Conservation (phyloP, 768 basidiomycete species). For the Neoboletus subvelutipes region DNA sequence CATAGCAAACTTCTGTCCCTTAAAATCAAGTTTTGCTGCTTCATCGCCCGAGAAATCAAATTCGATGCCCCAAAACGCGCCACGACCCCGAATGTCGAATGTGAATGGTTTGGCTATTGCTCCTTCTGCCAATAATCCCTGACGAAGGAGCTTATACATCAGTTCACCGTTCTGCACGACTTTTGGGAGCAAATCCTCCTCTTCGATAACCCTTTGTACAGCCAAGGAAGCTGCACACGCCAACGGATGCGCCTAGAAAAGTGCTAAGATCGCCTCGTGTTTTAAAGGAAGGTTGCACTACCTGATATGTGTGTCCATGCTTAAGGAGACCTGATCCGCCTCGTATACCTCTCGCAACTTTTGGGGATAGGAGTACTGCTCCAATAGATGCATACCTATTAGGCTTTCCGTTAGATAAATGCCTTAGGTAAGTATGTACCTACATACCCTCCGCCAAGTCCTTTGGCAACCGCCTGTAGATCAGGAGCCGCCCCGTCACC, state of each 20-base stretch:
- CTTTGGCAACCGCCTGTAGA: conserved; percentile 87
- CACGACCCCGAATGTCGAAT: conserved; percentile 82
- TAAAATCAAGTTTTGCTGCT: conserved; percentile 47
- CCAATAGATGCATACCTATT: conserved; percentile 77
- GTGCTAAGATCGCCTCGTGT: conserved; percentile 1
- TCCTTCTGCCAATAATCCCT: conserved; percentile 54
- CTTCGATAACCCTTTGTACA: conserved; percentile 69
- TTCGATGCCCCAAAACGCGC: conserved; percentile 82
- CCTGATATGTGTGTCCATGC: conserved; percentile 87
- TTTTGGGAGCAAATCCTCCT: conserved; percentile 70
- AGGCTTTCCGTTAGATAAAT: conserved; percentile 6
- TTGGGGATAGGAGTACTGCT: conserved; percentile 73
- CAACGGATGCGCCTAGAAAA: conserved; percentile 62
- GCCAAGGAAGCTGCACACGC: conserved; percentile 79
- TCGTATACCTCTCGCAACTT: conserved; percentile 67
- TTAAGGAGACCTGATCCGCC: conserved; percentile 72
- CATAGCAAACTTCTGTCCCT: conserved; percentile 59
- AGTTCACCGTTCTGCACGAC: conserved; percentile 59
- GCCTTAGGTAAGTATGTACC: background rate
- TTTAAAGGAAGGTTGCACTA: conserved; percentile 16
- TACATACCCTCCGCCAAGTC: conserved; percentile 81
- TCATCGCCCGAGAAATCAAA: conserved; percentile 61
- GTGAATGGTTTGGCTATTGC: conserved; percentile 62
- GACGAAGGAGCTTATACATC: conserved; percentile 53
- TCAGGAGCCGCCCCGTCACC: conserved; percentile 80